Percentiles rank a stretch among this genome's conserved stretches.
Evolutionary conservation across 805 yeast species (phyloP).

Genomic region (Yamadazyma phyllophila): DNA sequence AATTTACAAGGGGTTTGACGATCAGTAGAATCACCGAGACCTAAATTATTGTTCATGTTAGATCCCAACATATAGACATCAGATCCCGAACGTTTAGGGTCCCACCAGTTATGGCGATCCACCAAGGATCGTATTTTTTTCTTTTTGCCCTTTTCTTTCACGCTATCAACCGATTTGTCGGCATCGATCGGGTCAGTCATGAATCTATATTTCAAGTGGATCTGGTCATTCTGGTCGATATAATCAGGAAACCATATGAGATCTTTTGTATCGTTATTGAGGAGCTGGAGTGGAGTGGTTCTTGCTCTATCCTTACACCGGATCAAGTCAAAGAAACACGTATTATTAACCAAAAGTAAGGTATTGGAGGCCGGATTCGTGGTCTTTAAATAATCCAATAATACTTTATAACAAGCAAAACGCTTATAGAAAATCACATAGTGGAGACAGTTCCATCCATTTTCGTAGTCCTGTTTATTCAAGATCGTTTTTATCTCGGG

Average conservation of each 20-base stretch:
- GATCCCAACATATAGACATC: conserved; percentile 62
- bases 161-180: not conserved
- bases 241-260: conserved; percentile 43
- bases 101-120: conserved; percentile 39
- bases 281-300: conserved; percentile 68
- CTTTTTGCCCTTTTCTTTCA: not conserved
- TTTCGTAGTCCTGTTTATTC: conserved; percentile 60
- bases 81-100: conserved; percentile 50
- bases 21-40: conserved; percentile 61
- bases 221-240: conserved; percentile 34
- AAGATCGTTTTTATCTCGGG: conserved; percentile 43
- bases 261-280: conserved; percentile 46
- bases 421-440: conserved; percentile 60
- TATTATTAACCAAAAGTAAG: conserved; percentile 16
- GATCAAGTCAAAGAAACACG: conserved; percentile 35
- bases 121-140: conserved; percentile 6
- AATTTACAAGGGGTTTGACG: conserved; percentile 39
- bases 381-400: conserved; percentile 26
- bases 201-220: conserved; percentile 24
- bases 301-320: conserved; percentile 68
- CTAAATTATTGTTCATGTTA: conserved; percentile 60
- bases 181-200: conserved; percentile 1
- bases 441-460: conserved; percentile 81
- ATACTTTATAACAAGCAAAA: conserved; percentile 48
- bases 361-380: conserved; percentile 4